A percentile compares a stretch with the other conserved stretches of the same genome.
These are phyloP conservation scores for Phaeodactylum tricornutum DNA, from an alignment of 108 stramenopile species.

Conservation along the genomic window DNA sequence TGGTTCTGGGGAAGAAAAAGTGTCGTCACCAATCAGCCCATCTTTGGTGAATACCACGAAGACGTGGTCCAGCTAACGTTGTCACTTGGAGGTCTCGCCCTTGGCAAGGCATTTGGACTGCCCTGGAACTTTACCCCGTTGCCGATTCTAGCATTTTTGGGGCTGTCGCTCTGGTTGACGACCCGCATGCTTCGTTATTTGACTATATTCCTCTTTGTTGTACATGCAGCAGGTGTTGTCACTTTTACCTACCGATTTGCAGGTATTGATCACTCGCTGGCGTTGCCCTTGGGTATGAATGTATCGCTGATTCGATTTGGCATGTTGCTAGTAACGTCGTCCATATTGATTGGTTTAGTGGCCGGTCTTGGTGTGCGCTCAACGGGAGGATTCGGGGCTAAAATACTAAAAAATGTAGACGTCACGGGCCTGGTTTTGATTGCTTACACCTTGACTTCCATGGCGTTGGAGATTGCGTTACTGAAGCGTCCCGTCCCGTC, in stretches of 20 bases:
- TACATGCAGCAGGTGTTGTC: slow-evolving; percentile 44
- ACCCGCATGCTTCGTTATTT: slow-evolving; percentile 69
- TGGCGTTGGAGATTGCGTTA: slow-evolving; percentile 41
- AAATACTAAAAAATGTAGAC: slow-evolving; percentile 43
- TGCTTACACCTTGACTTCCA: slow-evolving; percentile 30
- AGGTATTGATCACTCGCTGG: slow-evolving; percentile 33
- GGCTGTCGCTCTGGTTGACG: slow-evolving; percentile 51
- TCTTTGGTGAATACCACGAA: slow-evolving; percentile 78
- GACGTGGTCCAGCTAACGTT: slow-evolving; percentile 61
- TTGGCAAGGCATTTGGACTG: slow-evolving; percentile 58
- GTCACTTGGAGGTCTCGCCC: slow-evolving; percentile 30
- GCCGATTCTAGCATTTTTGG: slow-evolving; percentile 55
- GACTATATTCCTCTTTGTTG: slow-evolving; percentile 53
- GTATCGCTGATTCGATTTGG: slow-evolving; percentile 45
- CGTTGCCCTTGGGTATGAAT: slow-evolving; percentile 30
- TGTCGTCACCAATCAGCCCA: slow-evolving; percentile 27
- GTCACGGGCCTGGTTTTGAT: slow-evolving; percentile 36
- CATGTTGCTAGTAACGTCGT: slow-evolving; percentile 23
- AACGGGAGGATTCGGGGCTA: slow-evolving; percentile 36
- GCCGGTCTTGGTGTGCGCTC: slow-evolving; percentile 53
- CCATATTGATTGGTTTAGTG: slow-evolving; percentile 35
- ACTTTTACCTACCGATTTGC: slow-evolving; percentile 63
- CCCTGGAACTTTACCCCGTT: slow-evolving; percentile 68
- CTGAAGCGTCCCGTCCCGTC: slow-evolving; percentile 39
- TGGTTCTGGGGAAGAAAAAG: slow-evolving; percentile 58